Evolutionary conservation across 1,139 yeast genomes (phyloP).

Genomic region (Pichia sp.): DNA sequence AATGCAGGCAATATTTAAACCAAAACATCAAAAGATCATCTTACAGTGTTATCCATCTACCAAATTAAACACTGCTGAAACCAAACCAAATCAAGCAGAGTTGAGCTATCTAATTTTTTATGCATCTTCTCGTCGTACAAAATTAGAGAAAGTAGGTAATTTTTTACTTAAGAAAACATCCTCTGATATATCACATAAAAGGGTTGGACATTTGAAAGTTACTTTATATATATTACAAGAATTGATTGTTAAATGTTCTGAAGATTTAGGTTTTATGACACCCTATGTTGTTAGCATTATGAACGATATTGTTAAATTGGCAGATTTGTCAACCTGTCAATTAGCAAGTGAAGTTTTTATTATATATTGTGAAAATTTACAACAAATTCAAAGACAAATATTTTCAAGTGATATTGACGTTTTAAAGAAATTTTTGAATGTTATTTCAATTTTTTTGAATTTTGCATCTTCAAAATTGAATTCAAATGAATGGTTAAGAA

Average conservation of each 20-base stretch:
- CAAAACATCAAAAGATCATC: conserved; percentile 86
- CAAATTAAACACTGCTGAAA: conserved; percentile 50
- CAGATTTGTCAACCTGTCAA: conserved; percentile 53
- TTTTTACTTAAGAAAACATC: conserved; percentile 61
- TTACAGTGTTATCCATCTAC: conserved; percentile 92
- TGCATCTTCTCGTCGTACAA: conserved; percentile 86
- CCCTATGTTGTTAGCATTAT: conserved; percentile 47
- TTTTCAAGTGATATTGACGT: conserved; percentile 68
- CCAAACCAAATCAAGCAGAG: conserved; percentile 88
- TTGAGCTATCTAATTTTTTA: conserved; percentile 81
- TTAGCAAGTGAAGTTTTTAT: conserved; percentile 46
- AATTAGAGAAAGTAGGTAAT: conserved; percentile 75
- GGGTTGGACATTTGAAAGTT: conserved; percentile 77
- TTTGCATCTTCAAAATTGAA: conserved; percentile 23
- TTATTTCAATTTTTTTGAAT: conserved; percentile 36
- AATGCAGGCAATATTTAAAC: conserved; percentile 27
- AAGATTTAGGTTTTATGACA: conserved; percentile 80
- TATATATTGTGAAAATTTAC: conserved; percentile 59
- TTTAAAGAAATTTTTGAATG: conserved; percentile 41
- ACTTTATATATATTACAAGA: conserved; percentile 66
- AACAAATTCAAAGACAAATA: conserved; percentile 43
- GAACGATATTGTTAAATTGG: conserved; percentile 37
- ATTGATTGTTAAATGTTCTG: conserved; percentile 68
- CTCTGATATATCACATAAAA: conserved; percentile 53
- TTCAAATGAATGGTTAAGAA: conserved; percentile 24